Evolutionary conservation across 176 grass and related monocot species (phyloP).

Genomic region (Stipa capillata): DNA sequence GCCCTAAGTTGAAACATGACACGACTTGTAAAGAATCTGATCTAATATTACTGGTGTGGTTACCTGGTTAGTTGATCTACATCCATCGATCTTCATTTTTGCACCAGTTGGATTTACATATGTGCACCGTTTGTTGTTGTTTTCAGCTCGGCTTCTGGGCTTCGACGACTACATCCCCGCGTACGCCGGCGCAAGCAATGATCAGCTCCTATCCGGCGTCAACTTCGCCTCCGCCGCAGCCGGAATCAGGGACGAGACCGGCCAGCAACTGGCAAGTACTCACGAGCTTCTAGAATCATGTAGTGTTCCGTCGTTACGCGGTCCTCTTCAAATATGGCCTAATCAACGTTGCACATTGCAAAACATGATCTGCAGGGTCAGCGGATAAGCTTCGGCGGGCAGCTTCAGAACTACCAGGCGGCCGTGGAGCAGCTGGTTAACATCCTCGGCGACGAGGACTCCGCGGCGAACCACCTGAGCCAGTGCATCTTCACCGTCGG

Average conservation of each 20-base stretch:
- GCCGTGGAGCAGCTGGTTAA: constrained; percentile 60
- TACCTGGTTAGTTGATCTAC: too few relatives aligned
- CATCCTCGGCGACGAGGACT: constrained; percentile 64
- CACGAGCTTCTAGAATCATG: not conserved
- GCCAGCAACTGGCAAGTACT: constrained; percentile 55
- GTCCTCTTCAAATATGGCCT: not conserved
- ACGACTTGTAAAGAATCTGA: too few relatives aligned
- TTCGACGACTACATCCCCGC: constrained; percentile 71
- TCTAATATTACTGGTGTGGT: too few relatives aligned
- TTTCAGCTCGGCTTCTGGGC: constrained; percentile 65
- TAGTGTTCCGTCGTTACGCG: too few relatives aligned
- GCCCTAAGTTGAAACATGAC: too few relatives aligned
- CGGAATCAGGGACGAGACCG: constrained; percentile 83
- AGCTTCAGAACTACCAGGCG: constrained; percentile 72
- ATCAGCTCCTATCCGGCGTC: constrained; percentile 59
- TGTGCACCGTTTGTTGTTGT: not conserved
- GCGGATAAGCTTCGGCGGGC: constrained; percentile 49
- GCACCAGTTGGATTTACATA: not conserved
- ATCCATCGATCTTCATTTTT: too few relatives aligned
- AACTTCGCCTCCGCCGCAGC: constrained; percentile 94
- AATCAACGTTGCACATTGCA: not conserved
- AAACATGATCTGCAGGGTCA: constrained; percentile 33
- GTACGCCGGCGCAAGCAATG: constrained; percentile 38
- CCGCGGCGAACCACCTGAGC: constrained; percentile 65
- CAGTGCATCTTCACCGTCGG: constrained; percentile 85